Evolutionary conservation across 192 early-diverging fungal genomes (phyloP).

Genomic region (Umbelopsis sp.): DNA sequence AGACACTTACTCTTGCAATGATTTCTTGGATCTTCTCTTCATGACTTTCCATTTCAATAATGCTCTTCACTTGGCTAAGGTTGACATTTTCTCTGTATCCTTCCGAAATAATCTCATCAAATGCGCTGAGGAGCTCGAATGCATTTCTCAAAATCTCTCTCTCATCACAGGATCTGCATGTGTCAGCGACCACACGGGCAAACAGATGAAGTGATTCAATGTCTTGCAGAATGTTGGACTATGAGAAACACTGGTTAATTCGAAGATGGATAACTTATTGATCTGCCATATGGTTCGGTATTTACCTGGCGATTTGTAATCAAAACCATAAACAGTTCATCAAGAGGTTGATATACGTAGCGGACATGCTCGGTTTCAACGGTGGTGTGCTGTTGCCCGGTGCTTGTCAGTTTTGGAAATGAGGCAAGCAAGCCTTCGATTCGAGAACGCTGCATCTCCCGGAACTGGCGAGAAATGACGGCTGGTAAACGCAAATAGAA

Average conservation of each 20-base stretch:
- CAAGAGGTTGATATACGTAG: constrained; percentile 98
- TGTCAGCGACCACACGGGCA: constrained; percentile 88
- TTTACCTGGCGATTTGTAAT: constrained; percentile 85
- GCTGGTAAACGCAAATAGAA: constrained; percentile 44
- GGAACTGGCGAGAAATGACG: constrained; percentile 92
- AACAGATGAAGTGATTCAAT: constrained; percentile 96
- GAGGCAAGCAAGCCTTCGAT: constrained; percentile 96
- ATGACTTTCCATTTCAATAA: constrained; percentile 97
- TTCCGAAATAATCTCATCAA: constrained; percentile 95
- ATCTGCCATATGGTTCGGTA: constrained; percentile 22
- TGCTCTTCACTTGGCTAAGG: constrained; percentile 88
- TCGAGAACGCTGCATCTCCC: constrained; percentile 94
- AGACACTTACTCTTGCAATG: constrained; percentile 70
- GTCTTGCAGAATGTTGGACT: constrained; percentile 97
- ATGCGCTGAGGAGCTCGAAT: constrained; percentile 88
- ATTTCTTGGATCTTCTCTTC: constrained; percentile 98
- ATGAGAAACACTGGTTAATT: neutral
- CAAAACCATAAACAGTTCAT: constrained; percentile 94
- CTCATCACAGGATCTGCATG: constrained; percentile 85
- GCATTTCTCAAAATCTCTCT: constrained; percentile 82
- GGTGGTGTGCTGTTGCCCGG: constrained; percentile 93
- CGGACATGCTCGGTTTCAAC: constrained; percentile 96
- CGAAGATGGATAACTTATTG: neutral
- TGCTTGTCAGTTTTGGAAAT: constrained; percentile 94
- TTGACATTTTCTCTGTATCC: constrained; percentile 93